phyloP scores from a whole-genome alignment of 768 basidiomycete species.

The Leucocoprinus birnbaumii region DNA sequence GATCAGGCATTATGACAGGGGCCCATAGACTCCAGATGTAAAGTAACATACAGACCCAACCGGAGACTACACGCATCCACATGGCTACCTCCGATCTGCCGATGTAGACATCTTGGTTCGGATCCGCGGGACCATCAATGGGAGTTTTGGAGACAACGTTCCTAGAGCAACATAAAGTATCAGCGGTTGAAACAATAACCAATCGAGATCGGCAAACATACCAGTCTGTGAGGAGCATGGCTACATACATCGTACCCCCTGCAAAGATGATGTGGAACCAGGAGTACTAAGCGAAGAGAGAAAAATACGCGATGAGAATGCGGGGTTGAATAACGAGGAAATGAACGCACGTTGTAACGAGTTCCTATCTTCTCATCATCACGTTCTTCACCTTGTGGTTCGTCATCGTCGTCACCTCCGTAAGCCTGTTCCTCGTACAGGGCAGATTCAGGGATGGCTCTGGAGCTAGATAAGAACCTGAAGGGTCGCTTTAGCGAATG shows the following conservation, averaged over 20 bases:
- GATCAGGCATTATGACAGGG: constrained; percentile 87
- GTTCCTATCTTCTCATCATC: constrained; percentile 95
- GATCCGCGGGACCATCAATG: constrained; percentile 40
- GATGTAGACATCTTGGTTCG: constrained; percentile 81
- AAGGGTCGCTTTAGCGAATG: not conserved
- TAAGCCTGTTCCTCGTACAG: constrained; percentile 78
- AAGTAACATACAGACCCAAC: constrained; percentile 88
- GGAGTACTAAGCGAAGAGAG: constrained; percentile 60
- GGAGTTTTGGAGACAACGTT: constrained; percentile 67
- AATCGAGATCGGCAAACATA: constrained; percentile 32
- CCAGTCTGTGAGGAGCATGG: constrained; percentile 97
- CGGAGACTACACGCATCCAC: constrained; percentile 98
- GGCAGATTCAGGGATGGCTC: constrained; percentile 91
- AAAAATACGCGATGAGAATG: too few relatives aligned
- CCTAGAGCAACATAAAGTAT: constrained; percentile 34
- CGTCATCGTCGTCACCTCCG: constrained; percentile 60
- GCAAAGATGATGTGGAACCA: constrained; percentile 99
- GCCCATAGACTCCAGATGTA: constrained; percentile 89
- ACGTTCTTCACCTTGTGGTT: constrained; percentile 59
- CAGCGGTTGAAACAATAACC: not conserved
- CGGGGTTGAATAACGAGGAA: constrained; percentile 5
- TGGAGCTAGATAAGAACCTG: constrained; percentile 23
- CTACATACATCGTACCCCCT: constrained; percentile 96
- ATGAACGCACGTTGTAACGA: constrained; percentile 78
- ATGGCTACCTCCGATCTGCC: constrained; percentile 95